Percentiles rank a stretch among this genome's conserved stretches.
Conservation (phyloP, 1,284 basidiomycete species). For the Cerrena zonata region DNA sequence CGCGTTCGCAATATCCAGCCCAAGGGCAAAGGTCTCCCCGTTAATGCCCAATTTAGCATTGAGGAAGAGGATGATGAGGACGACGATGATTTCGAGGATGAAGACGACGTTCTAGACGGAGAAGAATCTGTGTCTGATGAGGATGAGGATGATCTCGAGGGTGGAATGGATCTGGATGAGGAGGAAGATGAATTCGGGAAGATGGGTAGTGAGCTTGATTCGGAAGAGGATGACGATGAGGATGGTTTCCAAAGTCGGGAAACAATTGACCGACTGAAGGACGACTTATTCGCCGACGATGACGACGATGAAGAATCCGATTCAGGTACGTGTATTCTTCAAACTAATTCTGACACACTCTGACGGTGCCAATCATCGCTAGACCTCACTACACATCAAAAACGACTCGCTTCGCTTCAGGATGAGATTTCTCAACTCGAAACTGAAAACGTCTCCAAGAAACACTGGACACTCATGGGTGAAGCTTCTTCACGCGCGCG, state of each 20-base stretch:
- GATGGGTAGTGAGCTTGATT: constrained; percentile 19
- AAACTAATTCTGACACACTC: constrained; percentile 7
- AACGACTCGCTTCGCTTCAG: constrained; percentile 51
- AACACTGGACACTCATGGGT: constrained; percentile 88
- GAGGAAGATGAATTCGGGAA: constrained; percentile 3
- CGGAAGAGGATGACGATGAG: constrained; percentile 25
- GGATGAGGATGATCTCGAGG: constrained; percentile 24
- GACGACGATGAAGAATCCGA: constrained; percentile 45
- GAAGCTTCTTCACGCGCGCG: constrained; percentile 80
- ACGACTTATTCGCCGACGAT: constrained; percentile 65
- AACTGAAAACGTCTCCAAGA: constrained; percentile 64
- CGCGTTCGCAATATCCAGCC: constrained; percentile 72
- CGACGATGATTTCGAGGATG: constrained; percentile 21
- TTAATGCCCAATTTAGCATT: constrained; percentile 33
- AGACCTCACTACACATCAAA: constrained; percentile 58
- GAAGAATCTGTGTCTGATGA: constrained; percentile 23
- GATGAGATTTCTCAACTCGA: constrained; percentile 70
- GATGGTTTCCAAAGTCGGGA: constrained; percentile 24
- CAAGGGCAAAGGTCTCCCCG: constrained; percentile 54
- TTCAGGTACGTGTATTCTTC: constrained; percentile 30
- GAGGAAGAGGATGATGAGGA: constrained; percentile 24
- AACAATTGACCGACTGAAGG: constrained; percentile 55
- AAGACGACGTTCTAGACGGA: constrained; percentile 16
- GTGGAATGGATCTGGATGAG: constrained; percentile 22
- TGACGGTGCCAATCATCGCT: constrained; percentile 4